Evolutionary conservation across 2,329 filamentous ascomycete genomes (phyloP).

Genomic region (Geosmithia flava): DNA sequence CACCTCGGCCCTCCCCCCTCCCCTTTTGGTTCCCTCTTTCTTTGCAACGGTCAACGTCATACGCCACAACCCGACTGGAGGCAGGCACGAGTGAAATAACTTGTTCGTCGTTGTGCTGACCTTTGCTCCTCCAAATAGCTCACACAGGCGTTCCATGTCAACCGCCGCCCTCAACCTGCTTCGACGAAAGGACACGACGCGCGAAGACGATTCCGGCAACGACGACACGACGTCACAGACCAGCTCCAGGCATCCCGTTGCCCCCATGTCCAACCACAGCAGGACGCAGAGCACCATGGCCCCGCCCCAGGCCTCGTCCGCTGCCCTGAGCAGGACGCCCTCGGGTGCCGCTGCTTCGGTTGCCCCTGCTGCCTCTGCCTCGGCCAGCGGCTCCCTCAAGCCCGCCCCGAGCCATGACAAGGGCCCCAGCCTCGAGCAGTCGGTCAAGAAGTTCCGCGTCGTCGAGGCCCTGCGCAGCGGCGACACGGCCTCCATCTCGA

Average conservation of each 20-base stretch:
- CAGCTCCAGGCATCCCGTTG: no score
- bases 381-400: slow-evolving; percentile 15
- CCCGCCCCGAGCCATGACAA: slow-evolving; percentile 25
- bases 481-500: slow-evolving; percentile 82
- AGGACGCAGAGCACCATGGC: slow-evolving; percentile 29
- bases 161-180: slow-evolving; percentile 39
- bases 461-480: slow-evolving; percentile 87
- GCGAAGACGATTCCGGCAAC: slow-evolving; percentile 38
- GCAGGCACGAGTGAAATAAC: no score
- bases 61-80: neutral
- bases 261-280: slow-evolving; percentile 20
- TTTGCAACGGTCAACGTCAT: no score
- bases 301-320: slow-evolving; percentile 31
- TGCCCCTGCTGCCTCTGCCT: slow-evolving; percentile 1
- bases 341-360: slow-evolving; percentile 14
- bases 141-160: slow-evolving; percentile 43
- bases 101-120: neutral
- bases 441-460: slow-evolving; percentile 84
- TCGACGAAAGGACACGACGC: slow-evolving; percentile 32
- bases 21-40: no score
- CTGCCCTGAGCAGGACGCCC: slow-evolving; percentile 26
- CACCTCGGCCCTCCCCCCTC: neutral
- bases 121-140: slow-evolving; percentile 8
- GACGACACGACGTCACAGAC: slow-evolving; percentile 29
- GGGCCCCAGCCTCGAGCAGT: slow-evolving; percentile 66